Base-by-base conservation (phyloP, 148 eudicot species). In the Spergularia bocconei region DNA sequence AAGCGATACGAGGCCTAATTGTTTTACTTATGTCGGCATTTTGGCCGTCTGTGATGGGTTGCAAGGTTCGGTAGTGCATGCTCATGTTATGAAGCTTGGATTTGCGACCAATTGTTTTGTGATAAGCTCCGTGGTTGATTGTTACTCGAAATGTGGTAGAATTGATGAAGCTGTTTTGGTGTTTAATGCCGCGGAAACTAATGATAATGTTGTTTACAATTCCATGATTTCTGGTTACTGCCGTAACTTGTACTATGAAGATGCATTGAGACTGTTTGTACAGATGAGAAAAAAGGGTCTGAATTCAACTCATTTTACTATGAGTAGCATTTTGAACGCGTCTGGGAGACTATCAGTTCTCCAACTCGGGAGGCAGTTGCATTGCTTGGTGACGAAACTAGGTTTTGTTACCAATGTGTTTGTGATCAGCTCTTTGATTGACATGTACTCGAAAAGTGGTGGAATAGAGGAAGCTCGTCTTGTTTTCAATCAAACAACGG, bases 281-380 rank as follows among this genome's bases (percentile, higher is more conserved):
- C 56, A 68, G 21, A 83, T 80, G 84, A 79, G 75, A 67, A 70
- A 70, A 36, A 55, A 21, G 6, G 75, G 73, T 77, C 21, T 75
- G 39, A 57, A 59, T 68, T 65, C 78, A 7, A 80, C 84, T 58
- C 61, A 79, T 66, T 76, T 70, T 29, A 78, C 86, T 33, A 33
- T 87, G 72, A 87, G 86, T 69, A 82, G 74, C 63, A 77, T 87
- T 70, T 67, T 84, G 70, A 79, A 71, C 47, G 89, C 86, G 11
- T 80, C 79, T 78, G 87, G 86, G 44, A 68, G 77, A 57, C 67
- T 82, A 50, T 67, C 84, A 13, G 70, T 63, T 53, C 70, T 82
- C 59, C 76, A 63, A 47, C 72, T 69, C 53, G 85, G 87, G 14
- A 82, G 74, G 55, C 85, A 85, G 48, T 65, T 85, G 75, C 87